phyloP scores from a whole-genome alignment of 2,329 filamentous ascomycete genomes.

The Thelonectria blattea region DNA sequence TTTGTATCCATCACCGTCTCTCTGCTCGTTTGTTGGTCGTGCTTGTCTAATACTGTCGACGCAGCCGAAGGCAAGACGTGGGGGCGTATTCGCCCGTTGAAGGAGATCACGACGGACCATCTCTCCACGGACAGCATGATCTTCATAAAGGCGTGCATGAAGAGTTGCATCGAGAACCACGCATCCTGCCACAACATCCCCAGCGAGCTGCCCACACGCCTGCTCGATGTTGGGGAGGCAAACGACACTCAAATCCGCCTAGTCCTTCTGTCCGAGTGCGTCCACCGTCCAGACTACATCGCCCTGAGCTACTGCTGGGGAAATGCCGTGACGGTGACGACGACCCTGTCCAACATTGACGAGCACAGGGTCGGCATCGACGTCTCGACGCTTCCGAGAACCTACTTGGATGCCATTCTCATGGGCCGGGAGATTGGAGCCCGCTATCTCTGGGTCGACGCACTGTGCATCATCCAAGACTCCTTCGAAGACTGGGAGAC shows the following conservation, averaged over 20 bases:
- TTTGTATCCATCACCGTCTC: not conserved
- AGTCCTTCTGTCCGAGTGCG: not conserved
- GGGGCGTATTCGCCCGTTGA: slow-evolving; percentile 19
- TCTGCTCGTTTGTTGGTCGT: accelerated
- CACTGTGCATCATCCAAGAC: slow-evolving; percentile 19
- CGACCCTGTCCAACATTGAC: slow-evolving; percentile 3
- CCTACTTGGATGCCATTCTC: slow-evolving; percentile 15
- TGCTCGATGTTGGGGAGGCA: slow-evolving; percentile 20
- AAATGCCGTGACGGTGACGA: slow-evolving; percentile 2
- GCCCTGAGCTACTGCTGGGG: slow-evolving; percentile 35
- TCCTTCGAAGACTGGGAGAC: slow-evolving; percentile 15
- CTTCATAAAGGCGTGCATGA: slow-evolving; percentile 21
- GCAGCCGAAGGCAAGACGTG: slow-evolving; percentile 10
- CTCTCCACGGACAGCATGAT: slow-evolving; percentile 16
- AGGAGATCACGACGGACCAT: slow-evolving; percentile 24
- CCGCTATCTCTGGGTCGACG: slow-evolving; percentile 17
- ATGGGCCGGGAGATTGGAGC: slow-evolving; percentile 4
- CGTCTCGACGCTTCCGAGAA: slow-evolving; percentile 16
- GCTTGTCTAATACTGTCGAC: not conserved
- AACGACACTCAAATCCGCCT: slow-evolving; percentile 1
- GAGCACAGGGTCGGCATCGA: slow-evolving; percentile 15
- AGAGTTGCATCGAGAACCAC: slow-evolving; percentile 15
- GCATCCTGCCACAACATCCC: slow-evolving; percentile 7
- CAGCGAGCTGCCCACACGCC: slow-evolving; percentile 13
- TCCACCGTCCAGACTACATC: slow-evolving; percentile 8